Evolutionary conservation across 768 basidiomycete genomes (phyloP).

Genomic region (Suillus bovinus): DNA sequence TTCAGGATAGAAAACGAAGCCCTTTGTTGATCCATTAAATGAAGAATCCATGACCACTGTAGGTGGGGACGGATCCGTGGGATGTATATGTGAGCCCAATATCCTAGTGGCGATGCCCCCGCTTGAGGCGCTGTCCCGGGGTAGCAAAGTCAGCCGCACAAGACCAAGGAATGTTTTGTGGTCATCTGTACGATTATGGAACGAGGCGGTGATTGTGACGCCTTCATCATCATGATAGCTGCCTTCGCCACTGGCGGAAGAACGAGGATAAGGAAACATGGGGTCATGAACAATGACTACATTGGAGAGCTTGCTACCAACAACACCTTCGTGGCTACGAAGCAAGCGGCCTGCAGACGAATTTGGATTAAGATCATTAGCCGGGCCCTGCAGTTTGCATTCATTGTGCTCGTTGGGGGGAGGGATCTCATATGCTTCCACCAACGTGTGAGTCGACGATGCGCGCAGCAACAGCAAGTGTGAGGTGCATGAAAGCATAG

Average conservation of each 20-base stretch:
- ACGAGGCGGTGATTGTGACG: constrained; percentile 3
- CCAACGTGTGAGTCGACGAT: constrained; percentile 4
- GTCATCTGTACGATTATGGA: constrained; percentile 6
- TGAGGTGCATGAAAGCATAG: constrained; percentile 7
- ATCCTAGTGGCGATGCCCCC: constrained; percentile 4
- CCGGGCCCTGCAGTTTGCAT: neutral
- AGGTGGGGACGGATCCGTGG: neutral
- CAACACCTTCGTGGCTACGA: constrained; percentile 7
- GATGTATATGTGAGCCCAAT: constrained; percentile 2
- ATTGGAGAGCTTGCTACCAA: constrained; percentile 3
- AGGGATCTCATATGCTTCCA: constrained; percentile 5
- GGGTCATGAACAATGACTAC: constrained; percentile 7
- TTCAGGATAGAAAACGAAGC: constrained; percentile 8
- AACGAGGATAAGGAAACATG: constrained; percentile 3
- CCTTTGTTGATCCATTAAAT: constrained; percentile 3
- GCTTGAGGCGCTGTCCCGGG: neutral
- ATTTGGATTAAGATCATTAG: neutral
- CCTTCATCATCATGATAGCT: constrained; percentile 3
- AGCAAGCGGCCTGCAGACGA: neutral
- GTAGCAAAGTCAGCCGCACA: constrained; percentile 3
- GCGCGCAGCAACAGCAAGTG: constrained; percentile 1
- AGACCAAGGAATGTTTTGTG: constrained; percentile 7
- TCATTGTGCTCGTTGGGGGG: neutral
- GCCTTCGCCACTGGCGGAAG: neutral
- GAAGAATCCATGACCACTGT: constrained; percentile 8